Evolutionary conservation across 2,329 filamentous ascomycete species (phyloP).

Genomic region (Westerdykella sp.): DNA sequence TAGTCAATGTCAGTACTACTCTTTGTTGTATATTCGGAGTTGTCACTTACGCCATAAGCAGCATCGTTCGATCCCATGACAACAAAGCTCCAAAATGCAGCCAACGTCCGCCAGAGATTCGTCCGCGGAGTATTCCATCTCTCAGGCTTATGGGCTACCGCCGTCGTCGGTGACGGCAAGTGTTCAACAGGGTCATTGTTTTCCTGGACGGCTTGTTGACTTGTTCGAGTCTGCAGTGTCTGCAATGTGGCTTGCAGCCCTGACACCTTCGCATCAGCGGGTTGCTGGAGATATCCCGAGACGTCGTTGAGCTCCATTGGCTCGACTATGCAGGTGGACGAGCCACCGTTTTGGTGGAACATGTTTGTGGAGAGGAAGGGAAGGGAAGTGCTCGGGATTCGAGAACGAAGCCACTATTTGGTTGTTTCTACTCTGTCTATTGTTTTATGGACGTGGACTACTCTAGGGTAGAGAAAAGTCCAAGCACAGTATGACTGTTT

Average conservation of each 20-base stretch:
- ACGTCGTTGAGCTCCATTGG: slow-evolving; percentile 29
- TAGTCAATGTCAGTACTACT: slow-evolving; percentile 7
- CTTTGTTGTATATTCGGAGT: background rate
- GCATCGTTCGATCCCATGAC: slow-evolving; percentile 66
- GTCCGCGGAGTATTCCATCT: slow-evolving; percentile 58
- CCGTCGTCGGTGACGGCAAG: slow-evolving; percentile 43
- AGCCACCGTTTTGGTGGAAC: slow-evolving; percentile 23
- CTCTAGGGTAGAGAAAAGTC: too few relatives aligned
- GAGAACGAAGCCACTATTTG: too few relatives aligned
- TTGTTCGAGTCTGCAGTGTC: slow-evolving; percentile 13
- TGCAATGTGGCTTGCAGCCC: slow-evolving; percentile 9
- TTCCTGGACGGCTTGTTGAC: slow-evolving; percentile 1
- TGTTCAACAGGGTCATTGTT: slow-evolving; percentile 31
- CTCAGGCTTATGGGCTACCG: slow-evolving; percentile 41
- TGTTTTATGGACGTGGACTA: too few relatives aligned
- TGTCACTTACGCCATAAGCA: slow-evolving; percentile 51
- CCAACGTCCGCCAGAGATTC: slow-evolving; percentile 54
- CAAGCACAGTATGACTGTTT: too few relatives aligned
- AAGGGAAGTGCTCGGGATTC: too few relatives aligned
- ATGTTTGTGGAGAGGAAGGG: background rate
- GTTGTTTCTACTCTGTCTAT: too few relatives aligned
- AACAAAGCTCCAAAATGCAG: slow-evolving; percentile 56
- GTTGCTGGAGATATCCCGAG: slow-evolving; percentile 15
- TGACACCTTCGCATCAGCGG: slow-evolving; percentile 16
- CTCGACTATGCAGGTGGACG: slow-evolving; percentile 32